Evolutionary conservation across 495 filamentous ascomycete species (phyloP), one percentile per base, ranked within the genome.

Genomic region (Gamarada debralockiae): DNA sequence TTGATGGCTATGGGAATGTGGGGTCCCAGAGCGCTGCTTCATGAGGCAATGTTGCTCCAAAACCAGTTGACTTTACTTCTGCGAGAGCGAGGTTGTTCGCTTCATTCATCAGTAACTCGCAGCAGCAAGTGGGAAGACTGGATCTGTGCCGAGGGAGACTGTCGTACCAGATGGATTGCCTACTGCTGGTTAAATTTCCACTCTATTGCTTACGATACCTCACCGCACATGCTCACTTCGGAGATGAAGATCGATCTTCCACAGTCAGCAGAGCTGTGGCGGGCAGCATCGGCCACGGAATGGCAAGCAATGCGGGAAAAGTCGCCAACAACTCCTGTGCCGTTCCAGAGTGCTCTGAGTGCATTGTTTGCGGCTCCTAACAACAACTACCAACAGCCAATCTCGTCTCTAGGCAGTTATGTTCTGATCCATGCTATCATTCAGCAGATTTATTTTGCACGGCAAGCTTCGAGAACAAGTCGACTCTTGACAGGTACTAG

Each of bases 1-100:
- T 95, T 95, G 66, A 86, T 97, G 29, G 85, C 96, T 17, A 92
- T 13, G 87, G 96, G 60, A 90, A 95, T 56, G 95, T 81, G 76
- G 77, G 92, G 87, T 22, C 90, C 96, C 61, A 92, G 91, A 68
- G 80, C 76, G 18, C 14, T 87, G 90, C 21, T 70, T 96, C 40
- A 89, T 95, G 46, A 91, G 87, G 64, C 79, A 96, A 47, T 90
- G 89, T 12, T 85, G 88, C 55, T 86, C 87, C 37, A 90, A 89
- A 17, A 86, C 84, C 52, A 71, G 96, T 48, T 71, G 82, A 47
- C 72, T 73, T 55, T 79, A 82, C 8, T 22, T 9, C 50, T 23
- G 18, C 36, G 36, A 42, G 27, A 54, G n/a, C 13, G 55, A 47
- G 12, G 72, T 69, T 54, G 63, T 67, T 39, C 60, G 65, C 17